These are phyloP conservation scores for Calocybe gangraenosa DNA, from an alignment of 768 basidiomycete species.

Conservation along the genomic window DNA sequence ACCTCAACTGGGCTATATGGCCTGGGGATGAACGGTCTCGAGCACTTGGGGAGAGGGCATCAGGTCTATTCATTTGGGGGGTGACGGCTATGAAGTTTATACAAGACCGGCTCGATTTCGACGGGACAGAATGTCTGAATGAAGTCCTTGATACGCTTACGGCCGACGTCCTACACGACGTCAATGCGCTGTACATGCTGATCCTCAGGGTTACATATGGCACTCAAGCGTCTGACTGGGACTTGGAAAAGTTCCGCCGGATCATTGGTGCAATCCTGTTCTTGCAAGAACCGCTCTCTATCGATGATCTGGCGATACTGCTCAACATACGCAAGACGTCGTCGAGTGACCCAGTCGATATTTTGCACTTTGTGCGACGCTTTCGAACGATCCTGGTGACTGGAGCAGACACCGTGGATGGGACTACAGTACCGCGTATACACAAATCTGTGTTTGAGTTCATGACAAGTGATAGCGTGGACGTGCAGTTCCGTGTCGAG, in stretches of 20 bases:
- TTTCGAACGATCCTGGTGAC: constrained; percentile 14
- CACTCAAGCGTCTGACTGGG: constrained; percentile 1
- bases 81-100: constrained; percentile 11
- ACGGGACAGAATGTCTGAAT: constrained; percentile 11
- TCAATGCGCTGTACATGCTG: not conserved
- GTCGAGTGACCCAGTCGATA: constrained; percentile 6
- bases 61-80: constrained; percentile 16
- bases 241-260: constrained; percentile 13
- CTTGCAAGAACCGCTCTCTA: constrained; percentile 7
- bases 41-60: not conserved
- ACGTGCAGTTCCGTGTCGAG: constrained; percentile 4
- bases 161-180: not conserved
- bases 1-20: not conserved
- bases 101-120: constrained; percentile 7
- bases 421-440: constrained; percentile 12
- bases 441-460: constrained; percentile 19
- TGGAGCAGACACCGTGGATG: constrained; percentile 7
- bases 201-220: not conserved
- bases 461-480: constrained; percentile 8
- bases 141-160: constrained; percentile 6
- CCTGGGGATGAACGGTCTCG: constrained; percentile 12
- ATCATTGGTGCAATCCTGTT: constrained; percentile 12
- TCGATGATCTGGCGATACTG: constrained; percentile 6
- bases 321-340: constrained; percentile 9
- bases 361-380: constrained; percentile 11